Percentiles rank a stretch among this genome's conserved stretches.
These are phyloP conservation scores for Zygotorulaspora danielsina DNA, from an alignment of 805 yeast species.

Conservation along the genomic window DNA sequence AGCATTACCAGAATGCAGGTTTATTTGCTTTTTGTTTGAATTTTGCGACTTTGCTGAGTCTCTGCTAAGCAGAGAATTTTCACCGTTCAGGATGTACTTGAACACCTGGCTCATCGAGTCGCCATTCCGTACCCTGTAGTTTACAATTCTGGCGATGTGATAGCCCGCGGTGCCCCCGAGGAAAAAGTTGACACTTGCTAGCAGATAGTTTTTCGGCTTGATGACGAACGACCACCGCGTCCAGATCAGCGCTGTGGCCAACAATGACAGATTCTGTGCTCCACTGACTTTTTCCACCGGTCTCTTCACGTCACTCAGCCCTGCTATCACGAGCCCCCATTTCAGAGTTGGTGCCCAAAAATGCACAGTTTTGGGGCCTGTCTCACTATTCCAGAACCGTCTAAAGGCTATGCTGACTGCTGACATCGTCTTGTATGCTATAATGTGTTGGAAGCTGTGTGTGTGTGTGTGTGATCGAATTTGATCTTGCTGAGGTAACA, in stretches of 20 bases:
- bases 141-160: constrained; percentile 69
- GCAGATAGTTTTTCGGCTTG: constrained; percentile 75
- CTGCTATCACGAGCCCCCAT: constrained; percentile 92
- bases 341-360: constrained; percentile 82
- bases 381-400: constrained; percentile 73
- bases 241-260: constrained; percentile 94
- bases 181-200: constrained; percentile 93
- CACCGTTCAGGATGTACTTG: constrained; percentile 56
- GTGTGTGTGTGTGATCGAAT: neutral
- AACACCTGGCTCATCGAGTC: constrained; percentile 55
- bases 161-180: constrained; percentile 83
- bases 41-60: constrained; percentile 3
- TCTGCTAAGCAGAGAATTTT: constrained; percentile 1
- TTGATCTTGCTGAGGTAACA: no score
- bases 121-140: constrained; percentile 62
- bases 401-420: constrained; percentile 42
- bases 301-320: constrained; percentile 77
- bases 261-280: constrained; percentile 58
- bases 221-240: constrained; percentile 97
- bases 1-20: constrained; percentile 13
- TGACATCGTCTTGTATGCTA: constrained; percentile 20
- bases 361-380: constrained; percentile 97
- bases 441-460: constrained; percentile 6
- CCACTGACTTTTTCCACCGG: constrained; percentile 92
- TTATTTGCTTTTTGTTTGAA: constrained; percentile 8